A percentile compares a stretch with the other conserved stretches of the same genome.
Evolutionary conservation across 1,284 basidiomycete genomes (phyloP).

Genomic region (Mycosarcoma maydis): DNA sequence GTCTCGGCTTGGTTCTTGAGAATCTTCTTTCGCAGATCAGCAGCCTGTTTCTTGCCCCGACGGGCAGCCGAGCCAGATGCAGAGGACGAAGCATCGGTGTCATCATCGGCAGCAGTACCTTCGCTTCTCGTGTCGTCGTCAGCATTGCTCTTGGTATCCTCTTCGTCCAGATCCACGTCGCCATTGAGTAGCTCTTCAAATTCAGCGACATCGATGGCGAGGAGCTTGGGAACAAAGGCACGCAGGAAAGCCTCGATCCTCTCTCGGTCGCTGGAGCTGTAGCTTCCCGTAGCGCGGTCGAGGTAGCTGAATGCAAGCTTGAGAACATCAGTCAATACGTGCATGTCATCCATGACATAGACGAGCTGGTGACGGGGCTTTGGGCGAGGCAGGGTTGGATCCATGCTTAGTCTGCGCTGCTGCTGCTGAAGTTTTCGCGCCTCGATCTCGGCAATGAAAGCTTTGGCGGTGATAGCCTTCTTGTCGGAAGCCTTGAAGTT

Average conservation of each 20-base stretch:
- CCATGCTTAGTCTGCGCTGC: slow-evolving; percentile 57
- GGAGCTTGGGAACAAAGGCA: slow-evolving; percentile 83
- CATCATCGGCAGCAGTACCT: slow-evolving; percentile 46
- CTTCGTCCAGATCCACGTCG: slow-evolving; percentile 45
- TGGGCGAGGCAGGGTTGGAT: slow-evolving; percentile 58
- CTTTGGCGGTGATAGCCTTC: slow-evolving; percentile 89
- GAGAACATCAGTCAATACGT: slow-evolving; percentile 85
- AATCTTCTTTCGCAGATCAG: slow-evolving; percentile 51
- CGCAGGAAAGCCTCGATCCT: slow-evolving; percentile 86
- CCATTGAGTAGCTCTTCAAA: slow-evolving; percentile 57
- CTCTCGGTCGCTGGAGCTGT: slow-evolving; percentile 80
- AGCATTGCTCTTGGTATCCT: slow-evolving; percentile 37
- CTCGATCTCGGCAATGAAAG: slow-evolving; percentile 90
- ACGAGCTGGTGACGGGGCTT: slow-evolving; percentile 75
- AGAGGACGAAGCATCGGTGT: slow-evolving; percentile 34
- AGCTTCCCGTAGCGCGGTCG: slow-evolving; percentile 76
- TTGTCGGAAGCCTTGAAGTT: slow-evolving; percentile 96
- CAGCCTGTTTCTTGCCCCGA: slow-evolving; percentile 42
- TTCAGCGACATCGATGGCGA: slow-evolving; percentile 77
- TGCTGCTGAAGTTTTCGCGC: slow-evolving; percentile 79
- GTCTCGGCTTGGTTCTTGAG: slow-evolving; percentile 54
- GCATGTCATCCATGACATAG: slow-evolving; percentile 80
- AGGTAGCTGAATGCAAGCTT: slow-evolving; percentile 90
- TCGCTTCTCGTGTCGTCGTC: slow-evolving; percentile 67
- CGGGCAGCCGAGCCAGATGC: slow-evolving; percentile 34